Evolutionary conservation across 2,329 filamentous ascomycete genomes (phyloP).

Genomic region (Teratosphaeria viscida): DNA sequence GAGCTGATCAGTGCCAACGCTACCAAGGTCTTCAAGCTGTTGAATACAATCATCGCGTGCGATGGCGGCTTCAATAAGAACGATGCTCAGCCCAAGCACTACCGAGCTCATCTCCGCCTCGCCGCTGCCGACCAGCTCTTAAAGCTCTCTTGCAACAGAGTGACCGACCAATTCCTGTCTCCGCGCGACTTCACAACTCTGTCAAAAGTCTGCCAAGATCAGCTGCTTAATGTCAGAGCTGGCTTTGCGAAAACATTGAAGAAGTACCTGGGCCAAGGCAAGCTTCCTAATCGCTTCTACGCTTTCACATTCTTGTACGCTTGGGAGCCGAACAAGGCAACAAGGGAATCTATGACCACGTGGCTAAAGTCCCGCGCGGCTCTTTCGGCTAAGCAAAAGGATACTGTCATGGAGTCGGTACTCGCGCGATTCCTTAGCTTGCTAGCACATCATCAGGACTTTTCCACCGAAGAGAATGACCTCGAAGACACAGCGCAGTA

Average conservation of each 20-base stretch:
- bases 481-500: constrained; percentile 78
- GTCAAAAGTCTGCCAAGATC: constrained; percentile 71
- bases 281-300: constrained; percentile 68
- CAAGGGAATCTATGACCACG: constrained; percentile 67
- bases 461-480: constrained; percentile 54
- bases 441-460: constrained; percentile 90
- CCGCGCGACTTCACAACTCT: constrained; percentile 70
- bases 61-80: constrained; percentile 71
- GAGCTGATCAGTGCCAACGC: constrained; percentile 41
- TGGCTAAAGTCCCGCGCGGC: constrained; percentile 79
- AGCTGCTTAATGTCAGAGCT: constrained; percentile 59
- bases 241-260: constrained; percentile 78
- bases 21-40: constrained; percentile 62
- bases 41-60: constrained; percentile 64
- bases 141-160: constrained; percentile 70
- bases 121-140: constrained; percentile 67
- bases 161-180: constrained; percentile 64
- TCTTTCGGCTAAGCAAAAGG: constrained; percentile 45
- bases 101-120: constrained; percentile 72
- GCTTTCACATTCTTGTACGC: constrained; percentile 82
- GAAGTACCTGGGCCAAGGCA: constrained; percentile 71
- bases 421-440: constrained; percentile 78
- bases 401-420: constrained; percentile 63
- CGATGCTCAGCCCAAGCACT: constrained; percentile 62
- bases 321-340: constrained; percentile 68